Base-by-base conservation (phyloP, 768 basidiomycete genomes). In the Agrocybe pediades region DNA sequence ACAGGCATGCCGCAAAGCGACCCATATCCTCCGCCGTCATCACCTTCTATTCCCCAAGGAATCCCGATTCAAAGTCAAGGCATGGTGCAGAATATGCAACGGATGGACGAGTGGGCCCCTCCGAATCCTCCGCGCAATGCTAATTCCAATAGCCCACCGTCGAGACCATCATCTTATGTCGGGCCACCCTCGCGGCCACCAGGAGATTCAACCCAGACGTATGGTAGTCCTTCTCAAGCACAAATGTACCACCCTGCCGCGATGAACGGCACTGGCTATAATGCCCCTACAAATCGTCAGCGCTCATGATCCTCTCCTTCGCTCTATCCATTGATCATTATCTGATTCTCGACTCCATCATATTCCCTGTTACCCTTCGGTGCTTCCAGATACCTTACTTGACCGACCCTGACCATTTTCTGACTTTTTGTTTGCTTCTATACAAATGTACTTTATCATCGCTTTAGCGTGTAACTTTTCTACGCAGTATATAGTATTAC, bases 361-460 rank as follows among this genome's bases (percentile, higher is more conserved):
- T 61, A 60, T 59, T 59, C 52, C 59, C 61, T 53, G 56, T 50
- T 53, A 54, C 53, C 60, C 48, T 42, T 57, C 48, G 61, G 54
- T 58, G 63, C 59, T 57, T 56, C 51, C 58, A 60, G 58, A 63
- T 63, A 61, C 62, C 64, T 59, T 57, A 47, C 51, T 54, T 51
- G 49, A 52, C 56, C 44, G 33, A n/a, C 60, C 27, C 29, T 44
- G 53, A 50, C 42, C 41, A 21, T 53, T 52, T 39, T 19, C 20
- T 42, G 36, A 56, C 55, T 57, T 58, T 49, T 50, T 61, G 48
- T 43, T 60, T 62, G 65, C 59, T 66, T 64, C 54, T 59, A 60
- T 62, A 58, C 64, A 79, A 79, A 71, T 85, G 84, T 85, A 84
- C 72, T 84, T 78, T 81, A 84, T 73, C 73, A 76, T 75, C 58